These are phyloP conservation scores for Entonaema liquescens DNA, from an alignment of 495 filamentous ascomycete genomes.

Conservation along the genomic window DNA sequence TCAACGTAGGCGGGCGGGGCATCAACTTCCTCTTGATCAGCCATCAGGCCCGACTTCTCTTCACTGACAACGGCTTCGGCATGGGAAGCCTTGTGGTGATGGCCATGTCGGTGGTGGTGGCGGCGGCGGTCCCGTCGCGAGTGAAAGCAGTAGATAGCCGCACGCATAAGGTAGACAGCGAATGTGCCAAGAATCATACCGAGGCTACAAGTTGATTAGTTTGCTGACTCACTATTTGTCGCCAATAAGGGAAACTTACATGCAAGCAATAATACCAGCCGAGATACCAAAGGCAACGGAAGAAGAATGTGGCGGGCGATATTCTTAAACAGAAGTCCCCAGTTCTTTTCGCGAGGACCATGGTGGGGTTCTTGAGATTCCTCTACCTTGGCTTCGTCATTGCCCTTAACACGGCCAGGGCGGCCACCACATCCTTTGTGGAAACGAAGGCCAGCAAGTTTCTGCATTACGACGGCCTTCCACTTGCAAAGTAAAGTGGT, in stretches of 20 bases:
- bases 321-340: slow-evolving; percentile 55
- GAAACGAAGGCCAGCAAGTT: slow-evolving; percentile 42
- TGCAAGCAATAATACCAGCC: slow-evolving; percentile 61
- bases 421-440: slow-evolving; percentile 43
- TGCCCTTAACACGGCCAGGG: slow-evolving; percentile 8
- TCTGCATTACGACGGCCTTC: slow-evolving; percentile 52
- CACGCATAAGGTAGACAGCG: slow-evolving; percentile 57
- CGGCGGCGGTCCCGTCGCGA: slow-evolving; percentile 17
- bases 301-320: slow-evolving; percentile 60
- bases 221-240: neutral
- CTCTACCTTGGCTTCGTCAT: slow-evolving; percentile 16
- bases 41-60: slow-evolving; percentile 57
- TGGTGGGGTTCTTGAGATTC: slow-evolving; percentile 13
- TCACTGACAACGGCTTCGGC: slow-evolving; percentile 48
- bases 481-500: slow-evolving; percentile 56
- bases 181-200: slow-evolving; percentile 62
- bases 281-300: slow-evolving; percentile 62
- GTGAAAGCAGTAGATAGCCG: slow-evolving; percentile 44
- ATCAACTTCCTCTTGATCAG: slow-evolving; percentile 46
- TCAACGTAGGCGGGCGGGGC: slow-evolving; percentile 54
- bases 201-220: slow-evolving; percentile 46
- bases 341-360: slow-evolving; percentile 46
- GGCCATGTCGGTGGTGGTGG: slow-evolving; percentile 41
- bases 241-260: slow-evolving; percentile 48
- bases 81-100: slow-evolving; percentile 43